Base-by-base conservation (phyloP, 2,329 filamentous ascomycete species). In the Botrytis hyacinthi region DNA sequence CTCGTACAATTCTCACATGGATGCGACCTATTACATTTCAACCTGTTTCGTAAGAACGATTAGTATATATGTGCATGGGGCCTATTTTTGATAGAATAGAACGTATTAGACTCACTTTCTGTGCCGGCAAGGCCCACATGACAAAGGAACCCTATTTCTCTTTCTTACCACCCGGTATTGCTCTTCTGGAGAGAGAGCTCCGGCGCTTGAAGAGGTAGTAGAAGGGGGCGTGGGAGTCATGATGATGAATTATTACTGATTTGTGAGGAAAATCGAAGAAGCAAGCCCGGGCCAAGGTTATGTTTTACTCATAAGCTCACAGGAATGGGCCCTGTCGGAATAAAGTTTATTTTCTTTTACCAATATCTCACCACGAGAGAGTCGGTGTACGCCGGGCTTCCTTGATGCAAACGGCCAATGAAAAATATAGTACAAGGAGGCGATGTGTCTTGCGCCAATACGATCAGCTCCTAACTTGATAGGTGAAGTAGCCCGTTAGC, bases 1-100 rank as follows among this genome's bases (percentile, higher is more conserved):
- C 97, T 97, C 74, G 93, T 90, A 83, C 95, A 98, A 81, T 98
- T 98, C 84, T 96, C 94, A 84, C 94, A 98, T 73, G 95, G 95
- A 77, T 94, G 90, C 76, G 89, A 90, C 80, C 96, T 91, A 83
- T 98, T 97, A 85, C 95, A 98, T 89, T 98, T 98, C 83, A 96
- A 88, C 79, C 87, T 90, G 75, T 42, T 68, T 51, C 4, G 37
- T 32, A 44, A 65, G 61, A 75, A 82, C 79, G 81, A 81, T 83
- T 82, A 86, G 80, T 74, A 75, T 77, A 35, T 60, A 59, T 67
- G 70, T 59, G 54, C 46, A 32, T 20, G 32, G 63, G 44, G 79
- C 12, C 71, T 40, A 69, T 44, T 75, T 77, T 67, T 54, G 63
- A 63, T 63, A 62, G 66, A 70, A 61, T 62, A 76, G 71, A 74